phyloP scores from a whole-genome alignment of 1,284 basidiomycete species.

The Volvariella volvacea region DNA sequence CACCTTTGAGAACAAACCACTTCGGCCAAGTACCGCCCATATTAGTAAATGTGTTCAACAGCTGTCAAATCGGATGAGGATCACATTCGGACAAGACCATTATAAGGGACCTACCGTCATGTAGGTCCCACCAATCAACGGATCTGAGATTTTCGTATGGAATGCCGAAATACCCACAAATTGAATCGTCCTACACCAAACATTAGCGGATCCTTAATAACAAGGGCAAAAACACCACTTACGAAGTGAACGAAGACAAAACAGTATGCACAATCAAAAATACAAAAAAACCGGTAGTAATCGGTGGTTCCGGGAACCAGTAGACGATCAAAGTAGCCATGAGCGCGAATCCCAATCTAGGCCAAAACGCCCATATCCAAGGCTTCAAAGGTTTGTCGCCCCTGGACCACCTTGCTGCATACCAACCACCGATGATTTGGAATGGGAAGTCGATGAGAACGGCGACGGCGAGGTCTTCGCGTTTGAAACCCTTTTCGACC shows the following conservation, averaged over 20 bases:
- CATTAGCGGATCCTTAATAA: background rate
- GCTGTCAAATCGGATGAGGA: slow-evolving; percentile 32
- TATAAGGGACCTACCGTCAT: slow-evolving; percentile 79
- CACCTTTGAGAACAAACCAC: slow-evolving; percentile 86
- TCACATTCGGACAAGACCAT: background rate
- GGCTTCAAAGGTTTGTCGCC: slow-evolving; percentile 72
- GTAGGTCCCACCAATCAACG: slow-evolving; percentile 95
- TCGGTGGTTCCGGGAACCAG: slow-evolving; percentile 77
- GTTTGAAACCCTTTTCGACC: slow-evolving; percentile 93
- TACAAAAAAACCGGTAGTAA: slow-evolving; percentile 75
- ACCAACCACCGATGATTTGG: slow-evolving; percentile 93
- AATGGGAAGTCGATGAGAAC: slow-evolving; percentile 98
- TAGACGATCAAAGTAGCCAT: slow-evolving; percentile 78
- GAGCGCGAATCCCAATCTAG: slow-evolving; percentile 69
- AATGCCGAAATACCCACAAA: slow-evolving; percentile 98
- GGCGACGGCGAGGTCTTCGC: slow-evolving; percentile 92
- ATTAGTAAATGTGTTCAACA: slow-evolving; percentile 95
- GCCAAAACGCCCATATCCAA: slow-evolving; percentile 93
- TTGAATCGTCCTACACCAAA: slow-evolving; percentile 72
- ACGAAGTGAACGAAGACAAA: slow-evolving; percentile 82
- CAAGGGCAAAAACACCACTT: slow-evolving; percentile 20
- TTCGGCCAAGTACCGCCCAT: slow-evolving; percentile 98
- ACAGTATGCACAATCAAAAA: slow-evolving; percentile 81
- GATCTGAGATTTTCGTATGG: slow-evolving; percentile 96
- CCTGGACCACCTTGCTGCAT: slow-evolving; percentile 90